Evolutionary conservation across 2,329 filamentous ascomycete genomes (phyloP).

Genomic region (Colletotrichum viniferum): DNA sequence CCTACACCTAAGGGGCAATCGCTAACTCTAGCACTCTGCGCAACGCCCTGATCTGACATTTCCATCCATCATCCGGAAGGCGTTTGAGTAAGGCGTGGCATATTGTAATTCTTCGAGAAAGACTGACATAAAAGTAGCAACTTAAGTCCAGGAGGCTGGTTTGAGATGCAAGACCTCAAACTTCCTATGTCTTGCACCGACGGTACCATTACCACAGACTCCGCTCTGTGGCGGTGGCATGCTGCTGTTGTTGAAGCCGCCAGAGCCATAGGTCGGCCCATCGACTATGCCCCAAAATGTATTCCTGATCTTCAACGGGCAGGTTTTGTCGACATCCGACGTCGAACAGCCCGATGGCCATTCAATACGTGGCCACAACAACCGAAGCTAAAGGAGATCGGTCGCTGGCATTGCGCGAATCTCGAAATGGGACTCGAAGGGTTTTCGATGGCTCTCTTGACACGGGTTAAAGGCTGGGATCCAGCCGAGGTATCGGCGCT

Average conservation of each 20-base stretch:
- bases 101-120: fast-evolving
- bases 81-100: background rate
- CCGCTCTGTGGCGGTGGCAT: slow-evolving; percentile 32
- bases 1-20: too few relatives aligned
- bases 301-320: slow-evolving; percentile 19
- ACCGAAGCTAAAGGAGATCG: slow-evolving; percentile 19
- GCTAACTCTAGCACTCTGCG: too few relatives aligned
- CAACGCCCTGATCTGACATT: too few relatives aligned
- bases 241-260: slow-evolving; percentile 32
- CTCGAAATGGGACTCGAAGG: slow-evolving; percentile 35
- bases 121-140: background rate
- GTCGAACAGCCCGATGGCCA: slow-evolving; percentile 5
- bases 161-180: slow-evolving; percentile 34
- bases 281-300: slow-evolving; percentile 30
- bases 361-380: slow-evolving; percentile 24
- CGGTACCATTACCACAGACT: slow-evolving; percentile 30
- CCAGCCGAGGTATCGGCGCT: slow-evolving; percentile 29
- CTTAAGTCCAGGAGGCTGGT: slow-evolving; percentile 35
- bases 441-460: slow-evolving; percentile 39
- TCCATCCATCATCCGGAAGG: background rate
- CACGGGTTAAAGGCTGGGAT: slow-evolving; percentile 38
- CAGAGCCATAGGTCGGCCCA: slow-evolving; percentile 29
- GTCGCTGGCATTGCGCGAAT: slow-evolving; percentile 28
- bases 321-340: background rate
- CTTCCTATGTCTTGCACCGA: slow-evolving; percentile 35